Evolutionary conservation across 2,329 filamentous ascomycete species (phyloP), one percentile per base, ranked within the genome.

Genomic region (Phaeosphaeriaceae sp.): DNA sequence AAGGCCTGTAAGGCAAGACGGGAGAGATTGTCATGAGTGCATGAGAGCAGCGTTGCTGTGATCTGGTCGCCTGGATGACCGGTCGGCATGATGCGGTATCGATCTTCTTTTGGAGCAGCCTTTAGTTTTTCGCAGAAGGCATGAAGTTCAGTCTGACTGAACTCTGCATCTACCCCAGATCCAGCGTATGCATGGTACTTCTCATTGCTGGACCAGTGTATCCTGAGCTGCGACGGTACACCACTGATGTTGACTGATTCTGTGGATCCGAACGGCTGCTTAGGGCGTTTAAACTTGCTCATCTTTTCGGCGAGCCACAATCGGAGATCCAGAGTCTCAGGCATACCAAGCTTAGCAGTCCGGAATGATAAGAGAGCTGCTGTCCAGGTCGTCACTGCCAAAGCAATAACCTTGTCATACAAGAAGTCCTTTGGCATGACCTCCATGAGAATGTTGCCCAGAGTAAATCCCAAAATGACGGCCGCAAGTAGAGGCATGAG

Each of bases 341-440:
- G 81, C 69, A 81, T 78, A 15, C 80, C 78, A 60, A 85, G 77
- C 41, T 83, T 83, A 1, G 82, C 82, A 11, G 78, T 81, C 51
- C 76, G 74, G 24, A 85, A 71, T 0, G 82, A 81, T 3, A 85
- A 72, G 19, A 86, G 65, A 11, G 82, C 84, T 15, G 82, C 79
- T 15, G 77, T 83, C 84, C 84, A 86, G 7, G 84, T 86, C 4
- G 80, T 77, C 3, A 76, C 67, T 6, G 74, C 83, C 9, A 86
- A 76, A 2, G 81, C 79, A 57, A 85, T 80, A 15, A 84, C 80
- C 46, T 79, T 77, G 33, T 78, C 76, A 62, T 81, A 86, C 2
- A 69, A 51, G 56, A 82, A 85, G 0, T 69, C 27, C 5, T 41
- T 25, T 1, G 79, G 78, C 6, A 76, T 49, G n/a, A 72, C 64